Percentiles rank a stretch among this genome's conserved stretches.
phyloP scores from a whole-genome alignment of 2,329 filamentous ascomycete species.

The Rutstroemia sp. region DNA sequence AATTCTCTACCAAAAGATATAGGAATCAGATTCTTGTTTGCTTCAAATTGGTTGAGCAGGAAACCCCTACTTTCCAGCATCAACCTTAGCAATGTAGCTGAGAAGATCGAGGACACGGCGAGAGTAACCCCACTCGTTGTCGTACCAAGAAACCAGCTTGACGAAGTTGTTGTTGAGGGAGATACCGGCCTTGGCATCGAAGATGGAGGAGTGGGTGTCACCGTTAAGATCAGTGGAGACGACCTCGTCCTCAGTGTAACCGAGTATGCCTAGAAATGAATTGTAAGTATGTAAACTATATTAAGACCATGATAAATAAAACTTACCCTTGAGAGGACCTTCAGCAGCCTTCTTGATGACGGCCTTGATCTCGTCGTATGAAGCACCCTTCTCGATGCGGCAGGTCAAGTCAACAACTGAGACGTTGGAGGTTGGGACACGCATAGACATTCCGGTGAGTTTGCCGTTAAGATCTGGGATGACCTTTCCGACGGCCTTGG shows the following conservation, averaged over 20 bases:
- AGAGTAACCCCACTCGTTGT: constrained; percentile 99
- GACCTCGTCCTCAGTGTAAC: constrained; percentile 93
- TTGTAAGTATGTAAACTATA: constrained; percentile 5
- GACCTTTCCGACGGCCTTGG: constrained; percentile 99
- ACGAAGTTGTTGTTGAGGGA: constrained; percentile 97
- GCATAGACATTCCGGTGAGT: constrained; percentile 99
- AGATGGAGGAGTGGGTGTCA: constrained; percentile 91
- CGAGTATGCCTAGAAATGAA: constrained; percentile 61
- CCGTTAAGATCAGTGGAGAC: constrained; percentile 93
- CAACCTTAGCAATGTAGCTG: constrained; percentile 73
- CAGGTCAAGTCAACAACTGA: constrained; percentile 96
- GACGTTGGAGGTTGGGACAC: constrained; percentile 97
- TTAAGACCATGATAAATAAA: neutral
- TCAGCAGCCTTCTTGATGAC: constrained; percentile 82
- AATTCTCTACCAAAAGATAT: constrained; percentile 25
- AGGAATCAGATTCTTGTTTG: constrained; percentile 23
- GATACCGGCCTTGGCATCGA: constrained; percentile 99
- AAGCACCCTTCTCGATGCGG: constrained; percentile 85
- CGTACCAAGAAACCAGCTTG: constrained; percentile 94
- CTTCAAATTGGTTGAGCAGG: constrained; percentile 14
- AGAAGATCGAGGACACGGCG: constrained; percentile 84
- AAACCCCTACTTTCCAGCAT: constrained; percentile 37
- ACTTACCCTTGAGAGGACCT: constrained; percentile 75
- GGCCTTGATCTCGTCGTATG: constrained; percentile 88
- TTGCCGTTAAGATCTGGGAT: constrained; percentile 97